Conservation (phyloP, 305 asterid species). For the Fraxinus greggii region DNA sequence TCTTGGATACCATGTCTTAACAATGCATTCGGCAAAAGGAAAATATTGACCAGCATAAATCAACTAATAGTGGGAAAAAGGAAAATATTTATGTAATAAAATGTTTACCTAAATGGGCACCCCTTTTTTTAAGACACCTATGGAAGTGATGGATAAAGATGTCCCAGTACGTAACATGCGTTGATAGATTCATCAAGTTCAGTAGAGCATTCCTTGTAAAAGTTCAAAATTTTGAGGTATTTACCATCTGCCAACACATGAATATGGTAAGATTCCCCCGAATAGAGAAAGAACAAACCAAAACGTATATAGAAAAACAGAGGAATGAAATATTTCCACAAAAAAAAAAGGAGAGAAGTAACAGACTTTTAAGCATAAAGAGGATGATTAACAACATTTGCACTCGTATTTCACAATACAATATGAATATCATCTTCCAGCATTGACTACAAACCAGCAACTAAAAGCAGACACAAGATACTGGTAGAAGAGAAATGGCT, state of each 20-base stretch:
- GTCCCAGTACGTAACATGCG: conserved; percentile 46
- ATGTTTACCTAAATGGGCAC: not conserved
- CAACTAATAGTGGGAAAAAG: not conserved
- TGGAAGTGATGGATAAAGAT: conserved; percentile 15
- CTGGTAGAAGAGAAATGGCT: not conserved
- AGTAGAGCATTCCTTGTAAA: conserved; percentile 74
- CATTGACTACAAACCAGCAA: not conserved
- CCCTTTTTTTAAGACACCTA: not conserved
- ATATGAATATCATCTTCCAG: not conserved
- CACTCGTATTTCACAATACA: not conserved
- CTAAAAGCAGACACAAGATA: conserved; percentile 3
- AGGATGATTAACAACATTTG: not conserved
- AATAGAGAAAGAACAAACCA: not conserved
- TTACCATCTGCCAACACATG: conserved; percentile 52
- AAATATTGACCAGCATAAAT: conserved; percentile 4
- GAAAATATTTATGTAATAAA: not conserved
- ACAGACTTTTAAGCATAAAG: conserved; percentile 14
- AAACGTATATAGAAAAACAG: conserved; percentile 8
- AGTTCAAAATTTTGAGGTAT: conserved; percentile 87
- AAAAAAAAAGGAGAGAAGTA: not conserved
- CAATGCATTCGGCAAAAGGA: not conserved
- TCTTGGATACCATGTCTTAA: not conserved
- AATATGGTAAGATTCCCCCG: conserved; percentile 10
- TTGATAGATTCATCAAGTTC: conserved; percentile 62
- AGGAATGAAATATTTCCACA: conserved; percentile 2